A percentile compares a stretch with the other conserved stretches of the same genome.
Conservation (phyloP, 495 filamentous ascomycete genomes). For the Aspergillus carlsbadensis region DNA sequence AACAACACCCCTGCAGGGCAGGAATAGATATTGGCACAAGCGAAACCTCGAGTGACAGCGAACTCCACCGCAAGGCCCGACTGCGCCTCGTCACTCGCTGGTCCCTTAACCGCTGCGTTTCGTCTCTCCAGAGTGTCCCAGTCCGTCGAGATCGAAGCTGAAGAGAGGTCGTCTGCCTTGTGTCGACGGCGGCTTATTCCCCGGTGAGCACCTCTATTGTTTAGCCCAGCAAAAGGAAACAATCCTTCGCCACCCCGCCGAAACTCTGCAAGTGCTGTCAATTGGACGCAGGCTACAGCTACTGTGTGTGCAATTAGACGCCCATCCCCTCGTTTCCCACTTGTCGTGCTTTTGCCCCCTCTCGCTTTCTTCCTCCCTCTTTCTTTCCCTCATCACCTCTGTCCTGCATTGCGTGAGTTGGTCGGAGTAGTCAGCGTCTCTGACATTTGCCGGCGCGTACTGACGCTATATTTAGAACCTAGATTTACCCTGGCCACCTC, state of each 20-base stretch:
- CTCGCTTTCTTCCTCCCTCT: constrained; percentile 8
- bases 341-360: constrained; percentile 1
- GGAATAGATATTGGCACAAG: constrained; percentile 2
- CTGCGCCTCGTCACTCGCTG: constrained; percentile 28
- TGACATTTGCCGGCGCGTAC: constrained; percentile 22
- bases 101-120: constrained; percentile 27
- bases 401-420: constrained; percentile 11
- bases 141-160: not conserved
- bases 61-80: constrained; percentile 21
- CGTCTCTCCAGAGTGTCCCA: not conserved
- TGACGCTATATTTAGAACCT: constrained; percentile 42
- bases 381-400: not conserved
- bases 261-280: not conserved
- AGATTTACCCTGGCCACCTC: constrained; percentile 27
- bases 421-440: constrained; percentile 30
- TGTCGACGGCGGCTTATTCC: constrained; percentile 17
- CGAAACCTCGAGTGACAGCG: constrained; percentile 9
- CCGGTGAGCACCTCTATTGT: constrained; percentile 14
- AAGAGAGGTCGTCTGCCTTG: not conserved
- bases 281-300: constrained; percentile 6
- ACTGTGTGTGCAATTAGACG: constrained; percentile 13
- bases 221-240: not conserved
- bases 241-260: not conserved
- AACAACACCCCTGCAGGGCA: constrained; percentile 7
- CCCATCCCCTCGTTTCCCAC: constrained; percentile 16